Conservation (phyloP, 2,329 filamentous ascomycete species). For the Aspergillus sp. region DNA sequence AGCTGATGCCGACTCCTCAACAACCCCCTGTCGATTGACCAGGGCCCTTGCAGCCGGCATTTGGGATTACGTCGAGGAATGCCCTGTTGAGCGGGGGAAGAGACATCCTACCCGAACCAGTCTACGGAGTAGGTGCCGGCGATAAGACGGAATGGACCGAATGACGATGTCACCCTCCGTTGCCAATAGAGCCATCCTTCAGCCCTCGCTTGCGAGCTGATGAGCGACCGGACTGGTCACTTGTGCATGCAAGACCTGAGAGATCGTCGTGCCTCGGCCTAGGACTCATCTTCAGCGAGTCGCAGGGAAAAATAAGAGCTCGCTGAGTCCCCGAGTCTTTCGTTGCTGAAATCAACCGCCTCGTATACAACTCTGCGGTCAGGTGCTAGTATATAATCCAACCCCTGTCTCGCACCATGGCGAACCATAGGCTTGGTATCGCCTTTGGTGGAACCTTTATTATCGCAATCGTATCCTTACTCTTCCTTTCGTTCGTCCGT, state of each 20-base stretch:
- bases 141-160: conserved; percentile 1
- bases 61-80: no score
- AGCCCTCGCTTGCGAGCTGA: not conserved
- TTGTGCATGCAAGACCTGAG: conserved; percentile 9
- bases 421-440: conserved; percentile 23
- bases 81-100: not conserved
- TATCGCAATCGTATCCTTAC: conserved; percentile 28
- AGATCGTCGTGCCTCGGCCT: conserved; percentile 5
- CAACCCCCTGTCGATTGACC: not conserved
- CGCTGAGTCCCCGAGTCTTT: not conserved
- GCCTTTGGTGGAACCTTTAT: conserved; percentile 25
- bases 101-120: not conserved
- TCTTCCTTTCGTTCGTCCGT: conserved; percentile 26
- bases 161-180: conserved; percentile 8
- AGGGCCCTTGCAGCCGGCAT: no score
- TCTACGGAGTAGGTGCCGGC: not conserved
- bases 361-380: not conserved
- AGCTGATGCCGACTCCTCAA: not conserved
- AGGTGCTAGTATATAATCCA: not conserved
- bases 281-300: not conserved
- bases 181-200: not conserved
- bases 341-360: no score
- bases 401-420: conserved; percentile 22
- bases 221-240: not conserved
- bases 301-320: not conserved